Evolutionary conservation across 257 asterid genomes (phyloP), one percentile per base, ranked within the genome.

Genomic region (Oldenlandia corymbosa): DNA sequence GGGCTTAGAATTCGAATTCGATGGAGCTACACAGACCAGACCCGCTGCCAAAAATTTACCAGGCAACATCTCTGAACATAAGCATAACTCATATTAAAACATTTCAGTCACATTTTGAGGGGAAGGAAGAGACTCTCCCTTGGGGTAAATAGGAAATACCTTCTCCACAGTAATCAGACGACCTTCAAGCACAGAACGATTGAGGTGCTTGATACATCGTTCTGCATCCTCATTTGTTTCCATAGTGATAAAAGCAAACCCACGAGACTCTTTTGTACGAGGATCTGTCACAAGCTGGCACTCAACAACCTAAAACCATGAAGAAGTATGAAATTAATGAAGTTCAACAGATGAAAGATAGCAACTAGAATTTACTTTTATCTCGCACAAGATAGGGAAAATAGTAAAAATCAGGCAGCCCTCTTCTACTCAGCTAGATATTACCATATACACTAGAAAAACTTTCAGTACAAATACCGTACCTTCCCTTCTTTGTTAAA

Each of bases 151-250:
- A 50, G 23, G 18, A 5, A 46, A 3, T 88, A 91, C 96, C 92
- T 82, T 86, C 84, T 91, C 96, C 64, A 91, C 96, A 20, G 98
- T 91, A 51, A 91, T 79, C 52, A 71, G 50, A 54, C 83, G 71
- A 24, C 78, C 78, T 65, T 78, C 83, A 62, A 78, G 73, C 56
- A 78, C 83, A 14, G 80, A 71, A 20, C 73, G 80, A 24, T 78
- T 68, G 26, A 75, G 80, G 66, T 78, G 64, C 71, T 71, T 71
- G 24, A 78, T 54, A 55, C 83, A 78, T 16, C 69, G 78, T 12
- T 68, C 76, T 9, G 83, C 83, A 68, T 75, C 83, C 65, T 75
- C 78, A 43, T 48, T 49, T 52, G 71, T 68, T 47, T 78, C 76
- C 83, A 78, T 78, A 1, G 78, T 78, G 27, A 75, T 67, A 66